A percentile compares a stretch with the other conserved stretches of the same genome.
Conservation (phyloP, 768 basidiomycete genomes). For the Psilocybe cyanescens region DNA sequence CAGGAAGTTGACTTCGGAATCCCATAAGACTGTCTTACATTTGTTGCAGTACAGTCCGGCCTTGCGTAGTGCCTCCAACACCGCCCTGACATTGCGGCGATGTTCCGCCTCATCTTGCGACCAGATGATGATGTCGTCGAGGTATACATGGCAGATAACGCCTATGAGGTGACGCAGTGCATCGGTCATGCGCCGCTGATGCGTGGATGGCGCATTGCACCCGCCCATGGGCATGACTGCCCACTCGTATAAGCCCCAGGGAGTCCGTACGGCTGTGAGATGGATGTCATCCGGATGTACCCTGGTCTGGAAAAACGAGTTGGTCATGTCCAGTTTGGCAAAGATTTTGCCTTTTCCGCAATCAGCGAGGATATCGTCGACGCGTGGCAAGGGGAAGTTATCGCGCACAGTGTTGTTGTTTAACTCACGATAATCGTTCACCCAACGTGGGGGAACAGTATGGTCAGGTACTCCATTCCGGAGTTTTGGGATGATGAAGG, state of each 20-base stretch:
- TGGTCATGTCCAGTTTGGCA: background rate
- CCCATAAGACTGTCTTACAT: conserved; percentile 18
- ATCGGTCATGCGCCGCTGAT: background rate
- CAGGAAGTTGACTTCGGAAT: conserved; percentile 29
- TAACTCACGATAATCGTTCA: background rate
- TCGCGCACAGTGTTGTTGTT: background rate
- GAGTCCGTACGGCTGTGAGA: background rate
- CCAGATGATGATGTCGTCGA: background rate
- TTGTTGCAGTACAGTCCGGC: conserved; percentile 15
- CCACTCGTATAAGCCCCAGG: background rate
- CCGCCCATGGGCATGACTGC: background rate
- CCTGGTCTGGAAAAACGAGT: background rate
- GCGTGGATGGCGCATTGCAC: background rate
- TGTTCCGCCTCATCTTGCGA: background rate
- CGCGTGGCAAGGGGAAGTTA: background rate
- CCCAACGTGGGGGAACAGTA: background rate
- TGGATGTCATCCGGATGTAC: background rate
- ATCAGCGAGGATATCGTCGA: background rate
- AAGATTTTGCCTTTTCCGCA: background rate
- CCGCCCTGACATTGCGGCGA: background rate
- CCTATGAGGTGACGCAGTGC: background rate
- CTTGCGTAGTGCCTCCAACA: conserved; percentile 16
- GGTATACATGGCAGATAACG: background rate
- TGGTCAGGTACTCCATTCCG: background rate
- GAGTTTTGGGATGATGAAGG: background rate